These are phyloP conservation scores for Dianthus caryophyllus DNA, from an alignment of 148 eudicot genomes.

Conservation along the genomic window DNA sequence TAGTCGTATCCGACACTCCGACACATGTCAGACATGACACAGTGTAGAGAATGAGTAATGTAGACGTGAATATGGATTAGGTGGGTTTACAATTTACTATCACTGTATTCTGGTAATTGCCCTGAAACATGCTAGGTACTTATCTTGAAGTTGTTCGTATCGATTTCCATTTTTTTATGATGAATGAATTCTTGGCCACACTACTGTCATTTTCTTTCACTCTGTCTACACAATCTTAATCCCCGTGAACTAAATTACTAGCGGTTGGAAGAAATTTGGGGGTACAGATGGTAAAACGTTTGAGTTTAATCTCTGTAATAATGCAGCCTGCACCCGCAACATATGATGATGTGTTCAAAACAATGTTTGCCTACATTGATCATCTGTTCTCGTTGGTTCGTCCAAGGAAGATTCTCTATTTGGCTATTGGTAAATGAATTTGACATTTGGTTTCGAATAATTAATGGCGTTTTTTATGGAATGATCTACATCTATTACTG, in stretches of 20 bases:
- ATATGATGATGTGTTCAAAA: constrained; percentile 81
- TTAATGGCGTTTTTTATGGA: background rate
- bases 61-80: too few relatives aligned
- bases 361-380: constrained; percentile 92
- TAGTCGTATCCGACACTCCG: too few relatives aligned
- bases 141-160: background rate
- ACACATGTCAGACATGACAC: too few relatives aligned
- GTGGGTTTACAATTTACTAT: background rate
- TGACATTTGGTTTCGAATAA: background rate
- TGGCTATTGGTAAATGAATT: constrained; percentile 79
- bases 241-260: background rate
- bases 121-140: background rate
- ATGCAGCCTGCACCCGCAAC: constrained; percentile 89
- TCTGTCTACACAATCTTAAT: background rate
- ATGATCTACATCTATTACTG: constrained; percentile 5
- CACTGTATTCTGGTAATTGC: background rate
- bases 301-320: constrained; percentile 13
- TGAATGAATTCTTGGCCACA: background rate
- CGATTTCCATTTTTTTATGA: background rate
- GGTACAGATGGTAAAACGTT: background rate
- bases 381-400: constrained; percentile 82
- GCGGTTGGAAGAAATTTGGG: background rate
- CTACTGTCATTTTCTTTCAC: background rate
- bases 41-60: too few relatives aligned
- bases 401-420: constrained; percentile 87